Evolutionary conservation across 805 yeast genomes (phyloP).

Genomic region (Yarrowia divulgata): DNA sequence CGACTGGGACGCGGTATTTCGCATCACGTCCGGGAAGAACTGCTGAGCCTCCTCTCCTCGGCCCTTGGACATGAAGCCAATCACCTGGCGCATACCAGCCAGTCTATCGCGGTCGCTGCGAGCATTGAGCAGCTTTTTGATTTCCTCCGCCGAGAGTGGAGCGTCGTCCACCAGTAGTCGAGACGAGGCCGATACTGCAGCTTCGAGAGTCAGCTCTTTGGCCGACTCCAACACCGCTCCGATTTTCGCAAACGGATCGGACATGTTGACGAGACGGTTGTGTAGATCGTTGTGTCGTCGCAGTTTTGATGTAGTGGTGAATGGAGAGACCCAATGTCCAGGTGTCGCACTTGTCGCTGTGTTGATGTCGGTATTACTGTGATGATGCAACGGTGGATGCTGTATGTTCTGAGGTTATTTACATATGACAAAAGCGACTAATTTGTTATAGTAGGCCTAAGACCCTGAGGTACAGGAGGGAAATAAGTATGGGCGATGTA

Average conservation of each 20-base stretch:
- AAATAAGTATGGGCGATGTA: neutral
- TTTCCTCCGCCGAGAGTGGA: constrained; percentile 65
- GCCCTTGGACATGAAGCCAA: constrained; percentile 47
- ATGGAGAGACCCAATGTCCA: neutral
- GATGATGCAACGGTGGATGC: constrained; percentile 21
- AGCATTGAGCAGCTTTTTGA: constrained; percentile 70
- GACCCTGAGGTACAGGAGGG: neutral
- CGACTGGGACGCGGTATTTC: constrained; percentile 76
- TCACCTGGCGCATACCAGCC: constrained; percentile 65
- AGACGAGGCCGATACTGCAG: constrained; percentile 79
- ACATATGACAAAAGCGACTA: too few relatives aligned
- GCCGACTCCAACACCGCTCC: constrained; percentile 82
- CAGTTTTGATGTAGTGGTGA: neutral
- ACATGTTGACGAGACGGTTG: constrained; percentile 51
- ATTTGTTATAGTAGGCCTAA: neutral
- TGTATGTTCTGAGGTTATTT: constrained; percentile 16
- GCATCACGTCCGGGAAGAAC: constrained; percentile 85
- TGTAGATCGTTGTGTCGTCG: constrained; percentile 21
- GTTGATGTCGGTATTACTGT: constrained; percentile 8
- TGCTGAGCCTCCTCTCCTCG: constrained; percentile 54
- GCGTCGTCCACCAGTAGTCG: constrained; percentile 66
- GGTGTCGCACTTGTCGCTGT: neutral
- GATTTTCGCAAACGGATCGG: constrained; percentile 65
- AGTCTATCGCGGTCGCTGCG: constrained; percentile 69
- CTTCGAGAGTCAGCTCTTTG: constrained; percentile 77